phyloP scores from a whole-genome alignment of 352 stramenopile genomes.

The Phytophthora cajani region DNA sequence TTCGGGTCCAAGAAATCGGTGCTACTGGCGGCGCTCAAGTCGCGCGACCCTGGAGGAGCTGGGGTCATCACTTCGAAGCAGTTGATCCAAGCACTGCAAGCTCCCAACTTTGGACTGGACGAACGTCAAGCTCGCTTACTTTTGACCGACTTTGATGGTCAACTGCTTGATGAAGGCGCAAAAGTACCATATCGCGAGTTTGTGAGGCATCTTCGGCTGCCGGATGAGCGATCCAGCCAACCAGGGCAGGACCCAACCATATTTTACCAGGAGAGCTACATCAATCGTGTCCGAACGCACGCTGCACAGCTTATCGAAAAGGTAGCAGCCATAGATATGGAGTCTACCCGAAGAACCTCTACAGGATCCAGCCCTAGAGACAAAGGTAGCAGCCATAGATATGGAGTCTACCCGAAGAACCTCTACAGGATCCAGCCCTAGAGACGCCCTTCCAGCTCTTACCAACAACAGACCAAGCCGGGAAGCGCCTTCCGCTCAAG shows the following conservation, averaged over 20 bases:
- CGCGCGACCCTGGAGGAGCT: constrained; percentile 41
- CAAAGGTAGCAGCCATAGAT: constrained; percentile 19
- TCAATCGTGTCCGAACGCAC: constrained; percentile 52
- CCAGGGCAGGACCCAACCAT: constrained; percentile 43
- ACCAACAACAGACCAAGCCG: constrained; percentile 1
- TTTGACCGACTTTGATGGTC: constrained; percentile 41
- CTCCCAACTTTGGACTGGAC: constrained; percentile 43
- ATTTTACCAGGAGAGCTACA: constrained; percentile 56
- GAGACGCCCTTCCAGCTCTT: constrained; percentile 8
- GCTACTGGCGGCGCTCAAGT: constrained; percentile 49
- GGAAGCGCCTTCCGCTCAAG: constrained; percentile 1
- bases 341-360: neutral
- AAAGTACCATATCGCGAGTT: constrained; percentile 55
- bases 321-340: constrained; percentile 11
- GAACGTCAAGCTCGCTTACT: constrained; percentile 41
- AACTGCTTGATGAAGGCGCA: constrained; percentile 26
- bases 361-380: neutral
- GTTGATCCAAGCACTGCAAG: constrained; percentile 45
- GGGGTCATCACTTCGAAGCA: constrained; percentile 44
- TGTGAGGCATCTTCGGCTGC: constrained; percentile 42
- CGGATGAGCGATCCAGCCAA: constrained; percentile 14
- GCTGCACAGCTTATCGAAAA: constrained; percentile 42
- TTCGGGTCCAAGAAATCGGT: constrained; percentile 57
- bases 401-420: constrained; percentile 2
- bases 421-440: neutral